These are phyloP conservation scores for Trichosporon faecale DNA, from an alignment of 1,284 basidiomycete species.

Conservation along the genomic window DNA sequence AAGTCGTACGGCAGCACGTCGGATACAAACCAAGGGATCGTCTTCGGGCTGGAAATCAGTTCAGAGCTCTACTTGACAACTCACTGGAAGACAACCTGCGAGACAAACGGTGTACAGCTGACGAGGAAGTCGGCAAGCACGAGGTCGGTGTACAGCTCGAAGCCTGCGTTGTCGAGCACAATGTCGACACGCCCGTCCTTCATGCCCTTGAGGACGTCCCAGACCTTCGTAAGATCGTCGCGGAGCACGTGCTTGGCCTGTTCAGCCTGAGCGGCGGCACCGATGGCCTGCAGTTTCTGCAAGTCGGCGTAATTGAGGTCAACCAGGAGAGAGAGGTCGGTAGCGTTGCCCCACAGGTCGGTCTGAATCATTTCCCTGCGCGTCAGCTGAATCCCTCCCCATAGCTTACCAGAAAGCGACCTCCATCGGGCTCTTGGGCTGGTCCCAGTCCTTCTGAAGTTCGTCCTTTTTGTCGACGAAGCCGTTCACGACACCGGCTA, in stretches of 20 bases:
- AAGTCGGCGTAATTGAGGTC: conserved; percentile 65
- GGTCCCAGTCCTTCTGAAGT: conserved; percentile 36
- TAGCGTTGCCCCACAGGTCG: conserved; percentile 53
- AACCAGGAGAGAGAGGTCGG: conserved; percentile 52
- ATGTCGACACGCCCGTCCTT: conserved; percentile 72
- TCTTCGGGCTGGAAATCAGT: conserved; percentile 63
- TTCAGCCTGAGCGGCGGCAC: conserved; percentile 68
- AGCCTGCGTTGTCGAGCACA: conserved; percentile 89
- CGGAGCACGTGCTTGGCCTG: conserved; percentile 74
- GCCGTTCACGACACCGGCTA: conserved; percentile 40
- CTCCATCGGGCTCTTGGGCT: conserved; percentile 41
- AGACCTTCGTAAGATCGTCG: conserved; percentile 75
- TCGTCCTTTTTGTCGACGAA: conserved; percentile 35
- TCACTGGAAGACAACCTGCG: conserved; percentile 82
- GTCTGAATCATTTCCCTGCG: conserved; percentile 50
- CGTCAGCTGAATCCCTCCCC: neutral
- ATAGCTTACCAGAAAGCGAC: conserved; percentile 48
- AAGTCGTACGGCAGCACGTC: conserved; percentile 83
- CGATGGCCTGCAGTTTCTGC: conserved; percentile 75
- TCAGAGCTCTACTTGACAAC: conserved; percentile 36
- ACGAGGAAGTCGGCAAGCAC: conserved; percentile 92
- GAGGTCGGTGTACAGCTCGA: conserved; percentile 93
- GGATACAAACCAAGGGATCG: conserved; percentile 84
- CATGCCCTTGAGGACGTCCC: conserved; percentile 65
- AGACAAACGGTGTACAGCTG: conserved; percentile 76